Percentiles rank a stretch among this genome's conserved stretches.
Conservation (phyloP, 202 grass and related monocot species). For the Schoenoplectus triqueter region DNA sequence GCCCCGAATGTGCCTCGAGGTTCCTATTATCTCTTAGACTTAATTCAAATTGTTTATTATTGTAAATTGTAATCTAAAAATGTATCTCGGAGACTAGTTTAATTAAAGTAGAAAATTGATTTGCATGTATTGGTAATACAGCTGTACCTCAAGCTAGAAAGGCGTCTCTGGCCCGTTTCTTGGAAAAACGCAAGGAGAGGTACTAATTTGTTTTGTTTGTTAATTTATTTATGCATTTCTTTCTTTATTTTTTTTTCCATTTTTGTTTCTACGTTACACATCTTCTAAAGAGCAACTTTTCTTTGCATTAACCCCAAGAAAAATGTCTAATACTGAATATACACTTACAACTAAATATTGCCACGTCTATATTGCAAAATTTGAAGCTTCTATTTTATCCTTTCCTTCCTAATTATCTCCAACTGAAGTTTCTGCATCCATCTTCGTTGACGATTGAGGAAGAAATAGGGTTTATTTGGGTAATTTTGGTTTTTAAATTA, state of each 20-base stretch:
- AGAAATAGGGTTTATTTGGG: constrained; percentile 10
- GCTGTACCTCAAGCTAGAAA: constrained; percentile 54
- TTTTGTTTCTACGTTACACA: neutral
- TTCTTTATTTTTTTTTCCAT: neutral
- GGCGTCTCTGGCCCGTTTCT: constrained; percentile 61
- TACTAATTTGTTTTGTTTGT: constrained; percentile 33
- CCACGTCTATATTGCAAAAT: neutral
- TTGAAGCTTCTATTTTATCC: neutral
- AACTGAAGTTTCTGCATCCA: neutral
- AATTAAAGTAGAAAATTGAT: constrained; percentile 16
- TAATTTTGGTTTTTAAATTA: neutral
- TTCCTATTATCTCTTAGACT: constrained; percentile 14
- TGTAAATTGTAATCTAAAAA: neutral
- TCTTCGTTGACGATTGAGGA: neutral
- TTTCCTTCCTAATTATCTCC: constrained; percentile 15
- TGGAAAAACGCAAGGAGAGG: constrained; percentile 68
- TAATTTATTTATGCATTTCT: neutral
- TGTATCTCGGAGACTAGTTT: constrained; percentile 11
- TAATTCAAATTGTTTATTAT: constrained; percentile 6
- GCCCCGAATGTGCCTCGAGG: constrained; percentile 19
- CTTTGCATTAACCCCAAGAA: neutral
- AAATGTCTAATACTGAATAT: neutral
- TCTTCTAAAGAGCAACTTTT: neutral
- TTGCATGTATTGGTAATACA: constrained; percentile 23
- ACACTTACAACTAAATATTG: neutral